Percentiles rank a stretch among this genome's conserved stretches.
phyloP scores from a whole-genome alignment of 352 stramenopile species.

The Globisporangium perplexum region DNA sequence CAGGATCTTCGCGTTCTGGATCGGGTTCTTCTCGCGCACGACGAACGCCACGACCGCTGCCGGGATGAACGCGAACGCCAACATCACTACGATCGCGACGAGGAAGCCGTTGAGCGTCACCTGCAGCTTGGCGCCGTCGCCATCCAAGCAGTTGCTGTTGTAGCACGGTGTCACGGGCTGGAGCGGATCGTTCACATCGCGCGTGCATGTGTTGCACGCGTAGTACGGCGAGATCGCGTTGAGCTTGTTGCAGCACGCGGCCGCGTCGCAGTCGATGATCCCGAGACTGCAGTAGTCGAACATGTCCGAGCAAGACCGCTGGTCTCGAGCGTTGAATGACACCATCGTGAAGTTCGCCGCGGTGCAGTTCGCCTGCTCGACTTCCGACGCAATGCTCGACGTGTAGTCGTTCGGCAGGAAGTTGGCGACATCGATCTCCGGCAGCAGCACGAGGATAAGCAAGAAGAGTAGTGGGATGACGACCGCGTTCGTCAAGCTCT shows the following conservation, averaged over 20 bases:
- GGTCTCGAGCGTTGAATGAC: conserved; percentile 11
- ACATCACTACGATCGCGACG: conserved; percentile 26
- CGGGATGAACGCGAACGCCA: conserved; percentile 43
- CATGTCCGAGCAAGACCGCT: not conserved
- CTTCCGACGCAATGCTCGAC: conserved; percentile 10
- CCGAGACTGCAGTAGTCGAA: conserved; percentile 42
- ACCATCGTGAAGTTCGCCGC: conserved; percentile 17
- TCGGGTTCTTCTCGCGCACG: conserved; percentile 40
- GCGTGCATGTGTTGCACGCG: conserved; percentile 22
- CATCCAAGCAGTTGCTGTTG: conserved; percentile 21
- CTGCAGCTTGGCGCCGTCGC: conserved; percentile 31
- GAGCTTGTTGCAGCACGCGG: conserved; percentile 29
- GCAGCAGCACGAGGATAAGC: conserved; percentile 38
- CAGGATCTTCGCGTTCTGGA: conserved; percentile 43
- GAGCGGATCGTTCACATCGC: not conserved
- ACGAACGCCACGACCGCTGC: conserved; percentile 38
- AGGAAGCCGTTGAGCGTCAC: conserved; percentile 41
- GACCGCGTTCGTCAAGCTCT: conserved; percentile 52
- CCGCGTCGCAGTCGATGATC: conserved; percentile 29
- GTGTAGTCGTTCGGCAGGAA: conserved; percentile 36
- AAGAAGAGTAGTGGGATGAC: conserved; percentile 59
- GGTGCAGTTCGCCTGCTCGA: conserved; percentile 23
- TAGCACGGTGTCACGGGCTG: conserved; percentile 18
- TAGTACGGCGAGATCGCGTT: conserved; percentile 34
- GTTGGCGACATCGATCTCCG: conserved; percentile 42